phyloP scores from a whole-genome alignment of 1,139 yeast genomes.

The Lodderomyces jiufengensis region DNA sequence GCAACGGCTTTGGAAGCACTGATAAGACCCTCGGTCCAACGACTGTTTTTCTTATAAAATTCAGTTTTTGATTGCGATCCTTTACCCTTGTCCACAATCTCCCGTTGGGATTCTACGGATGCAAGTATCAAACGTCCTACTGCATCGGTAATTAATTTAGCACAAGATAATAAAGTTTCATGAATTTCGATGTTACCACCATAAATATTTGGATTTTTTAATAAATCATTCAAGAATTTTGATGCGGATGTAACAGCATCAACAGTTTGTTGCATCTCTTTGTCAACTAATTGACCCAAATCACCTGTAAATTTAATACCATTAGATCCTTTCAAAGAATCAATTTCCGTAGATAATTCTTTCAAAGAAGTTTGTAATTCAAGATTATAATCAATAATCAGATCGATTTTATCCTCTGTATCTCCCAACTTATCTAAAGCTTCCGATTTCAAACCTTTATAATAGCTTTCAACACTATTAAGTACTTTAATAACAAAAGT shows the following conservation, averaged over 20 bases:
- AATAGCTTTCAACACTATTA: slow-evolving; percentile 58
- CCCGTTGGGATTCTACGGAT: slow-evolving; percentile 79
- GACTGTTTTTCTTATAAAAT: slow-evolving; percentile 80
- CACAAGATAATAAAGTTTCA: slow-evolving; percentile 74
- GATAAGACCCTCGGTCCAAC: slow-evolving; percentile 93
- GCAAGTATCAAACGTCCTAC: slow-evolving; percentile 69
- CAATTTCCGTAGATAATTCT: slow-evolving; percentile 52
- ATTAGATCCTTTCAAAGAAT: slow-evolving; percentile 45
- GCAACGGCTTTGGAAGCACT: slow-evolving; percentile 92
- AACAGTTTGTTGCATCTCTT: slow-evolving; percentile 71
- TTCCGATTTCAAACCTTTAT: slow-evolving; percentile 56
- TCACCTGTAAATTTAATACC: slow-evolving; percentile 50
- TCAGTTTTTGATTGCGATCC: slow-evolving; percentile 69
- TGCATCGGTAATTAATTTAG: slow-evolving; percentile 78
- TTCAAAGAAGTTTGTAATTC: slow-evolving; percentile 72
- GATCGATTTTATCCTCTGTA: slow-evolving; percentile 70
- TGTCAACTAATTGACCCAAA: slow-evolving; percentile 66
- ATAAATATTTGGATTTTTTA: slow-evolving; percentile 53
- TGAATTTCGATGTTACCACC: slow-evolving; percentile 69
- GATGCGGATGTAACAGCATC: slow-evolving; percentile 66
- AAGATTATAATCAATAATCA: slow-evolving; percentile 71
- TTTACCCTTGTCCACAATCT: slow-evolving; percentile 70
- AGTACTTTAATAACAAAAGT: slow-evolving; percentile 56
- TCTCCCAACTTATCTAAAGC: slow-evolving; percentile 45
- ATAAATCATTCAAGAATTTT: slow-evolving; percentile 51